phyloP scores from a whole-genome alignment of 108 stramenopile genomes.

The Cyclotella cryptica region DNA sequence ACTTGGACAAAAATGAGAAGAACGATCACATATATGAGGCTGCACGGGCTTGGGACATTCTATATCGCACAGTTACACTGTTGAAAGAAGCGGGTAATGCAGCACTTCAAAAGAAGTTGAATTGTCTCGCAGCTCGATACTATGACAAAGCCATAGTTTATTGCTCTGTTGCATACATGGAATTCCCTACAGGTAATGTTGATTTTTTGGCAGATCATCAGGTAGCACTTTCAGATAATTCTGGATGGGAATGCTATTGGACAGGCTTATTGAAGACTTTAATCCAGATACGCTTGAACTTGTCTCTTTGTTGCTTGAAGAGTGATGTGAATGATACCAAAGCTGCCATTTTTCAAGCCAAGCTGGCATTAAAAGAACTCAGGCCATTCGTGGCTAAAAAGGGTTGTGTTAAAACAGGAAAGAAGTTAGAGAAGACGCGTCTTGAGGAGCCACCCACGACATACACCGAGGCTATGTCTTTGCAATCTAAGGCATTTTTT shows the following conservation, averaged over 20 bases:
- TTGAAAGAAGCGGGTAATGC: conserved; percentile 81
- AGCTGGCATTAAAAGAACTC: conserved; percentile 62
- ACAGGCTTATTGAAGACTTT: conserved; percentile 59
- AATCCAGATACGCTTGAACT: conserved; percentile 68
- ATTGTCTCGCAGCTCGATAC: conserved; percentile 61
- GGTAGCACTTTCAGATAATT: conserved; percentile 29
- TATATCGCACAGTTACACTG: conserved; percentile 54
- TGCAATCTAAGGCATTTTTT: conserved; percentile 85
- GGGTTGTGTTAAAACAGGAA: conserved; percentile 52
- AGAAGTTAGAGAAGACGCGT: conserved; percentile 31
- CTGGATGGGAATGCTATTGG: conserved; percentile 53
- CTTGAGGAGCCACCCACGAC: conserved; percentile 56
- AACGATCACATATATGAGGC: conserved; percentile 10
- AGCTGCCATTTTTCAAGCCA: conserved; percentile 62
- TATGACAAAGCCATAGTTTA: conserved; percentile 84
- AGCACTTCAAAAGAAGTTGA: conserved; percentile 58
- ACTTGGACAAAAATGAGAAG: background rate
- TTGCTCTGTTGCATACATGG: conserved; percentile 67
- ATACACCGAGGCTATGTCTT: conserved; percentile 56
- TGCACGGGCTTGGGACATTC: conserved; percentile 50
- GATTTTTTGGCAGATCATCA: conserved; percentile 49
- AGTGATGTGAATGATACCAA: conserved; percentile 37
- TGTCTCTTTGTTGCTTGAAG: conserved; percentile 68
- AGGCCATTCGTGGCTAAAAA: conserved; percentile 61
- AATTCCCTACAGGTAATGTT: conserved; percentile 41